phyloP scores from a whole-genome alignment of 2,329 filamentous ascomycete species.

The Calonectria multiphialidica region DNA sequence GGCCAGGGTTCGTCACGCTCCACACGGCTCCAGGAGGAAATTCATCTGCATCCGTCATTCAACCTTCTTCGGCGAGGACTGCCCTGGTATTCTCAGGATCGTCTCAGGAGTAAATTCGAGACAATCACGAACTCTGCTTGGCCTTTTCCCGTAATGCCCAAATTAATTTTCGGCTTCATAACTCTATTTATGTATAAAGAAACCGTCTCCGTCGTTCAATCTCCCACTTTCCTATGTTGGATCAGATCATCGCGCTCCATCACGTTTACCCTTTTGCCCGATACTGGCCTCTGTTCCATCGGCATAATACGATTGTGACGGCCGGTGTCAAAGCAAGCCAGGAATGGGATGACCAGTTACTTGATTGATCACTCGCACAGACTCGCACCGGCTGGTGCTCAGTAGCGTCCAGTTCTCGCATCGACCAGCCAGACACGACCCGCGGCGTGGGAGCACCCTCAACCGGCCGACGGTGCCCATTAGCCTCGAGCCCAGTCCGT shows the following conservation, averaged over 20 bases:
- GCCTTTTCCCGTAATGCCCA: not conserved
- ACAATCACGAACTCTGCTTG: not conserved
- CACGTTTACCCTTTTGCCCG: not conserved
- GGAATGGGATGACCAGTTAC: constrained; percentile 14
- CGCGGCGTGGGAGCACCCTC: constrained; percentile 30
- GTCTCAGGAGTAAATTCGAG: not conserved
- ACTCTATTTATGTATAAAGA: not conserved
- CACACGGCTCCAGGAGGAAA: constrained; percentile 24
- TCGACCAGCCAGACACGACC: constrained; percentile 28
- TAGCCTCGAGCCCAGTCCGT: constrained; percentile 30
- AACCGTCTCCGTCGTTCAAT: constrained; percentile 8
- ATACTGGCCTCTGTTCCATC: not conserved
- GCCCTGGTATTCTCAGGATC: not conserved
- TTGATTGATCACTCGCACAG: constrained; percentile 39
- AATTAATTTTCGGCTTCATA: constrained; percentile 10
- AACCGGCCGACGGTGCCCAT: constrained; percentile 27
- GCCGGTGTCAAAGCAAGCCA: not conserved
- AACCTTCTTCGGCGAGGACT: not conserved
- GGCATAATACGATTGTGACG: not conserved
- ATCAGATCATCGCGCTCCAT: not conserved
- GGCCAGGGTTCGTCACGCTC: constrained; percentile 27
- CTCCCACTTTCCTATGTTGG: constrained; percentile 1
- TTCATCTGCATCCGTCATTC: constrained; percentile 24
- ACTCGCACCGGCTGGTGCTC: constrained; percentile 30
- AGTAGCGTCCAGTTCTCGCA: constrained; percentile 25